These are phyloP conservation scores for Chytridium lagenaria DNA, from an alignment of 371 early-diverging fungal genomes.

Conservation along the genomic window DNA sequence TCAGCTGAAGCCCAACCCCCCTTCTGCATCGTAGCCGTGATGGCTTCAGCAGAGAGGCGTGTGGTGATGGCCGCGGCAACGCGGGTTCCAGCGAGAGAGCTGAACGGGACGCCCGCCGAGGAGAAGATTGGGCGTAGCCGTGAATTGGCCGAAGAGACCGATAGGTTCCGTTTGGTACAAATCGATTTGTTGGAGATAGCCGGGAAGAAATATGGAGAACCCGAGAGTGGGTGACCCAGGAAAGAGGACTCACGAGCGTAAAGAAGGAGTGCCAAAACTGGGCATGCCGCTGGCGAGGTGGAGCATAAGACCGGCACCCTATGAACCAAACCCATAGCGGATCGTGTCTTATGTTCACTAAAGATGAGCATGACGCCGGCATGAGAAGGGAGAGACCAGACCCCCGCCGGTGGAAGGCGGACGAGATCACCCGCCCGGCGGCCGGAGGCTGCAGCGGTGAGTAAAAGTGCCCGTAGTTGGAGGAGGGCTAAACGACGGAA, in stretches of 20 bases:
- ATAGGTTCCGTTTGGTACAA: background rate
- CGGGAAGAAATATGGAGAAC: background rate
- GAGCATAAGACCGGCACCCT: background rate
- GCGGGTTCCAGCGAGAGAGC: background rate
- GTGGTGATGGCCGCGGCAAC: background rate
- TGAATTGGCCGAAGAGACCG: background rate
- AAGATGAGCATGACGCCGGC: background rate
- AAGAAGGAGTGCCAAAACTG: background rate
- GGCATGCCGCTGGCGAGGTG: background rate
- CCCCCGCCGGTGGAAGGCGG: background rate
- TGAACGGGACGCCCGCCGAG: background rate
- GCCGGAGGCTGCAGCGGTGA: background rate
- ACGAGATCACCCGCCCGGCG: constrained; percentile 19
- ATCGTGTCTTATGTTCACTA: background rate
- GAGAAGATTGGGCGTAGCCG: background rate
- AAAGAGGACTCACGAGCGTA: background rate
- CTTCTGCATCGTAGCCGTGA: background rate
- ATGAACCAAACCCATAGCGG: background rate
- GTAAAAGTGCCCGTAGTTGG: background rate
- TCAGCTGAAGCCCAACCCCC: background rate
- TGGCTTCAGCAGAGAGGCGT: background rate
- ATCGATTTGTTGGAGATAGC: background rate
- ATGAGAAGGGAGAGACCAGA: background rate
- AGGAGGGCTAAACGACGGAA: background rate
- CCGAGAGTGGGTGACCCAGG: background rate